Base-by-base conservation (phyloP, 2,329 filamentous ascomycete genomes). In the Fusarium compactum region DNA sequence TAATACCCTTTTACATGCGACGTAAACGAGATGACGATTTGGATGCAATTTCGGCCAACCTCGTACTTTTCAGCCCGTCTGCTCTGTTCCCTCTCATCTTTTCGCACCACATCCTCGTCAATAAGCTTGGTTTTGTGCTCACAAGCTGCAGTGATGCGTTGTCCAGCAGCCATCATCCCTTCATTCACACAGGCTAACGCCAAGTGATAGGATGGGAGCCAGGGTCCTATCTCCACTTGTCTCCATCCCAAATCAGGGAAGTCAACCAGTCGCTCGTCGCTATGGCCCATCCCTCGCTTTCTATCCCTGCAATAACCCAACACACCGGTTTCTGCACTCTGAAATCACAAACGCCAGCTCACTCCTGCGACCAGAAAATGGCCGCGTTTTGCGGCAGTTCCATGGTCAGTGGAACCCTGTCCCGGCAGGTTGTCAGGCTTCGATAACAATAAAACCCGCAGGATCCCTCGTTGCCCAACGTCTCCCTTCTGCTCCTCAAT, bases 321-420 rank as follows among this genome's bases (percentile, higher is more conserved):
- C 69, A 64, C 60, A 74, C 69, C 65, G 71, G 66, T 69, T 71
- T 73, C 62, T 75, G 65, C 66, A 67, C 62, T 67, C 65, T 68
- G 65, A 69, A 81, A 81, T 65, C 74, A 73, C 65, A 72, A 70
- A 73, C 74, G 84, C 82, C 84, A 85, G 76, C 84, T 81, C 83
- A 85, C 79, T 79, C 76, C 77, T 81, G 79, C 82, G 80, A 78
- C 82, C 82, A 79, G 83, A 83, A 82, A 81, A 84, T 79, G 83
- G 78, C 83, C 78, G 62, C 48, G 57, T 61, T 60, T 63, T 62
- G 69, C 67, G 58, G 66, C 69, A 65, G 63, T 74, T 72, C 67
- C 62, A 74, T 74, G 67, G 72, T 72, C 62, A 64, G 74, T 75
- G 76, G 74, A 74, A 75, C 69, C 62, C 61, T 71, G 63, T 54